Evolutionary conservation across 495 filamentous ascomycete species (phyloP), one percentile per base, ranked within the genome.

Genomic region (Astrocystis sublimbata): DNA sequence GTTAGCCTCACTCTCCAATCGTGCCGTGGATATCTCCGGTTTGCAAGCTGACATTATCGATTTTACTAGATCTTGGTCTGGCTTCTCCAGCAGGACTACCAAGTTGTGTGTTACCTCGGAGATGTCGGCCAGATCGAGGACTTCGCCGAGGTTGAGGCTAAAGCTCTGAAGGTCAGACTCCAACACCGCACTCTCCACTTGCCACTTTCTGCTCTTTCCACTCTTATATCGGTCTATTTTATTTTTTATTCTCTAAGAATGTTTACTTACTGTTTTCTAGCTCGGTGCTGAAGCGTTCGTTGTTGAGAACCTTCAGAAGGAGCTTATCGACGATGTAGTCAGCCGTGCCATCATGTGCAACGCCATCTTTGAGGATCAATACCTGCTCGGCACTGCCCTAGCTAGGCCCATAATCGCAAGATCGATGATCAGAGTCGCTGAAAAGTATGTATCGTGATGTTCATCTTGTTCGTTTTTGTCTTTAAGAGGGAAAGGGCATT

Each of bases 341-440:
- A 93, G 89, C 85, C 89, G 85, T 52, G 93, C 93, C 58, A 86
- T 96, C 67, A 88, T 89, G 71, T 92, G 89, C 84, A 93, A 92
- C 69, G 90, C 88, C 63, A 85, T 88, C 73, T 66, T 62, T 53
- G 54, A 96, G 80, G 86, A 88, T 68, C 81, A 86, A 58, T 92
- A 92, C 78, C 85, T 92, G 47, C 81, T 92, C 30, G 91, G 85
- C 61, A 93, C 91, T 62, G 86, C 82, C 26, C 83, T 97, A 35
- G 93, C 93, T 67, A 88, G 93, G 42, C 93, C 93, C 38, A 86
- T 96, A 65, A 96, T 96, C 68, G 92, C 92, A 79, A 91, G 90
- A 60, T 74, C 74, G 10, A 12, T 24, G 3, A 49, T 35, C 31
- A 40, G 56, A 60, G 26, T 52, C 61, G 33, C 21, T 21, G 50